Conservation (phyloP, 805 yeast species). For the Sporopachydermia quercuum region DNA sequence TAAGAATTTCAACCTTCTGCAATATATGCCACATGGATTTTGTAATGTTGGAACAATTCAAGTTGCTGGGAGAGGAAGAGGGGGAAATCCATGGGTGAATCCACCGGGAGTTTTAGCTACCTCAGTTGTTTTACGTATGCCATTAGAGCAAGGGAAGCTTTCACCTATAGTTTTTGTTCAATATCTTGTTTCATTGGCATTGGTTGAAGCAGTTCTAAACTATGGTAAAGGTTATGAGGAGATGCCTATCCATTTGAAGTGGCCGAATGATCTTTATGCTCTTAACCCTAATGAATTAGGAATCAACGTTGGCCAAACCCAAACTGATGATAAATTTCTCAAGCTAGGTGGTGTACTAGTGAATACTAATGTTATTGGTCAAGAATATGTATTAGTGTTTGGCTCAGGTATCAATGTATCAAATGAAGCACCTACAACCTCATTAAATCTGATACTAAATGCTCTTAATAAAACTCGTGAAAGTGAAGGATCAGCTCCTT, state of each 20-base stretch:
- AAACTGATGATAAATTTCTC: slow-evolving; percentile 25
- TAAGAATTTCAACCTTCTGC: slow-evolving; percentile 44
- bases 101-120: slow-evolving; percentile 86
- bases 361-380: slow-evolving; percentile 53
- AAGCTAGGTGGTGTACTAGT: slow-evolving; percentile 79
- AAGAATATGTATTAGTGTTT: slow-evolving; percentile 49
- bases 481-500: slow-evolving; percentile 23
- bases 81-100: slow-evolving; percentile 89
- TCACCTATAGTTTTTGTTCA: slow-evolving; percentile 73
- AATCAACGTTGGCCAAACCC: slow-evolving; percentile 4
- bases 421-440: slow-evolving; percentile 85
- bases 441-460: slow-evolving; percentile 57
- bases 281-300: slow-evolving; percentile 33
- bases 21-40: slow-evolving; percentile 50
- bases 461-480: slow-evolving; percentile 40
- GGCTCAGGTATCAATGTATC: slow-evolving; percentile 82
- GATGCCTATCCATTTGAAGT: slow-evolving; percentile 70
- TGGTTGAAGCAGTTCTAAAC: slow-evolving; percentile 57
- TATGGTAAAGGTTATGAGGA: slow-evolving; percentile 56
- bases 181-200: slow-evolving; percentile 70
- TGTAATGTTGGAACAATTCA: slow-evolving; percentile 68
- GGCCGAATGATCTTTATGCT: slow-evolving; percentile 94
- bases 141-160: slow-evolving; percentile 25
- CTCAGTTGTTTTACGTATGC: slow-evolving; percentile 52
- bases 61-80: slow-evolving; percentile 85